Base-by-base conservation (phyloP, 2,329 filamentous ascomycete species). In the Colletotrichum caudatum region DNA sequence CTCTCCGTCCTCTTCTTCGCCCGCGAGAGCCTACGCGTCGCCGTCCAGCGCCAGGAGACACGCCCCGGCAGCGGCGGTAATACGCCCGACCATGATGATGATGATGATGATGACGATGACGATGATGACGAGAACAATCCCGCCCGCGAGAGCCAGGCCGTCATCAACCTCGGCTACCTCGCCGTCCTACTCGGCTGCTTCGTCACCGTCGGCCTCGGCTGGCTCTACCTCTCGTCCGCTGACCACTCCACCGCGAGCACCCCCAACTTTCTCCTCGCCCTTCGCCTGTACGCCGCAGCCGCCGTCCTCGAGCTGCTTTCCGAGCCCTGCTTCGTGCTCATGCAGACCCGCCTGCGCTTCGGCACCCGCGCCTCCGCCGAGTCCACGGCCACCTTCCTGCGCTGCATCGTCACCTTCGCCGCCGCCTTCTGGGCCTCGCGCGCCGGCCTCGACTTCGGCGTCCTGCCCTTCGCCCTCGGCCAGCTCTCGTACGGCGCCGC, bases 1-100 rank as follows among this genome's bases (percentile, higher is more conserved):
- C 92, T 97, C 56, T 94, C 94, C 0, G 91, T 97, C n/a, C 87
- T 99, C 0, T 98, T 97, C 81, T 98, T 99, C 78, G 93, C 96
- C 0, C 89, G 96, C 50, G 96, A 99, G 82, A 95, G 93, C 77
- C 84, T 98, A 60, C 92, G 96, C 20, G 92, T 97, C n/a, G 94
- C 95, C 35, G 89, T 97, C 46, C 95, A 98, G 82, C 88, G 96
- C 63, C 93, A 95, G 75, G 64, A 75, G 60, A 66, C 69, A 51
- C 46, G 50, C 58, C 54, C 54, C 54, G 48, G 23, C 4, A 16
- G 4, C 46, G 46, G 18, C 18, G 18, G 7, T 6, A 3, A 29
- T 3, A 29, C 29, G 29, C 29, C 6, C 7, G 8, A n/a, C n/a
- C n/a, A n/a, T n/a, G n/a, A 9, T 9, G 9, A 3, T 1, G 9